These are phyloP conservation scores for Trametes cubensis DNA, from an alignment of 768 basidiomycete species.

Conservation along the genomic window DNA sequence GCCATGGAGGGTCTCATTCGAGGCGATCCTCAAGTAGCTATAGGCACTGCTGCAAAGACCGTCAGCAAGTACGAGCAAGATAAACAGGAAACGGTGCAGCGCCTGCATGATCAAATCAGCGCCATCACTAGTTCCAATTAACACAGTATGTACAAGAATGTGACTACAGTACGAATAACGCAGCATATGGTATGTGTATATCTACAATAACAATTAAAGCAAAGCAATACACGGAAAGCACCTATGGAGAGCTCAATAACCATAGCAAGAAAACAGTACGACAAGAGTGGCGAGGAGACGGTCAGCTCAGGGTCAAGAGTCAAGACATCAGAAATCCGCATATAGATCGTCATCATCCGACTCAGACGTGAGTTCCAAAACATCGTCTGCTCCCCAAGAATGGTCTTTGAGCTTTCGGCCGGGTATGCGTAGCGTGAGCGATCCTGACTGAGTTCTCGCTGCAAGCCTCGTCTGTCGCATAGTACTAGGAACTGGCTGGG, in stretches of 20 bases:
- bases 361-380: background rate
- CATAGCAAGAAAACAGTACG: background rate
- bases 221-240: background rate
- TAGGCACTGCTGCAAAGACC: conserved; percentile 24
- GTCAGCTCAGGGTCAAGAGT: background rate
- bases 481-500: background rate
- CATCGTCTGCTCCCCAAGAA: background rate
- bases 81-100: conserved; percentile 30
- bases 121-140: background rate
- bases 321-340: background rate
- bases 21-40: conserved; percentile 37
- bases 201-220: background rate
- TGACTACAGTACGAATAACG: background rate
- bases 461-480: background rate
- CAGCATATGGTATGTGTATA: background rate
- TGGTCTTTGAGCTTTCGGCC: background rate
- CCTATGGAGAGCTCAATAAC: background rate
- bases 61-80: conserved; percentile 36
- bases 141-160: background rate
- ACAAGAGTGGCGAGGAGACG: background rate
- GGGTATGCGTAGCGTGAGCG: conserved; percentile 14
- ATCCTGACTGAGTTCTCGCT: background rate
- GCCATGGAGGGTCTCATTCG: conserved; percentile 42
- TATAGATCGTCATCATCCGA: conserved; percentile 16
- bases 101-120: conserved; percentile 20